These are phyloP conservation scores for Moesziomyces aphidis DNA, from an alignment of 1,284 basidiomycete species.

Conservation along the genomic window DNA sequence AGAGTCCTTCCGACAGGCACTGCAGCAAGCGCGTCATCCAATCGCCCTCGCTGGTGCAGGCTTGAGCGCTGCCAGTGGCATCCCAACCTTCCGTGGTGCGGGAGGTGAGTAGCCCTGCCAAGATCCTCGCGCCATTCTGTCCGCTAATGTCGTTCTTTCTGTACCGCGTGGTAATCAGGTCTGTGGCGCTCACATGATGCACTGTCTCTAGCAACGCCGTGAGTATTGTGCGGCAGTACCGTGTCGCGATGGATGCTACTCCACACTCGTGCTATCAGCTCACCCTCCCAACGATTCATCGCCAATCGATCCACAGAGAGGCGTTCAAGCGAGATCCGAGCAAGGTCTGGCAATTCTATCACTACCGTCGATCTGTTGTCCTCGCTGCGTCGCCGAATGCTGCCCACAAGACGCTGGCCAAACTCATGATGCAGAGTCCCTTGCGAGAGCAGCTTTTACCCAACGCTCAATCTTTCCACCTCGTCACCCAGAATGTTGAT, in stretches of 20 bases:
- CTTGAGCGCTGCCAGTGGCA: slow-evolving; percentile 73
- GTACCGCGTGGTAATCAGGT: slow-evolving; percentile 46
- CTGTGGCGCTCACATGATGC: slow-evolving; percentile 75
- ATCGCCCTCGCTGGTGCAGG: slow-evolving; percentile 75
- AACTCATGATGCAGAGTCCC: slow-evolving; percentile 67
- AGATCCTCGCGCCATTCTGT: neutral
- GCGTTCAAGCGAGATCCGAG: slow-evolving; percentile 74
- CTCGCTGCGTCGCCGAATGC: slow-evolving; percentile 72
- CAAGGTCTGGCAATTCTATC: slow-evolving; percentile 77
- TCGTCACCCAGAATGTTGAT: slow-evolving; percentile 79
- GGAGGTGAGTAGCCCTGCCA: slow-evolving; percentile 68
- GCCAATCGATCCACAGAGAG: slow-evolving; percentile 48
- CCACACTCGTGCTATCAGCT: neutral
- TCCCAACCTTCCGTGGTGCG: slow-evolving; percentile 75
- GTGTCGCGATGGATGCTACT: neutral
- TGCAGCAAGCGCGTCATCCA: slow-evolving; percentile 71
- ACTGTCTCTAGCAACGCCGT: slow-evolving; percentile 73
- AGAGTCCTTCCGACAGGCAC: slow-evolving; percentile 61
- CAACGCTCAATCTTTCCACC: slow-evolving; percentile 67
- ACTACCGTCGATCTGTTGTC: slow-evolving; percentile 73
- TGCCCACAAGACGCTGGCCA: slow-evolving; percentile 73
- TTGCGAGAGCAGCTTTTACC: slow-evolving; percentile 13
- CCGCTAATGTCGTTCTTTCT: neutral
- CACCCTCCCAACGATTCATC: neutral
- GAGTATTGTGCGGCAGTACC: slow-evolving; percentile 9